Evolutionary conservation across 164 flowering plant genomes (phyloP).

Genomic region (Cinnamomum chago): DNA sequence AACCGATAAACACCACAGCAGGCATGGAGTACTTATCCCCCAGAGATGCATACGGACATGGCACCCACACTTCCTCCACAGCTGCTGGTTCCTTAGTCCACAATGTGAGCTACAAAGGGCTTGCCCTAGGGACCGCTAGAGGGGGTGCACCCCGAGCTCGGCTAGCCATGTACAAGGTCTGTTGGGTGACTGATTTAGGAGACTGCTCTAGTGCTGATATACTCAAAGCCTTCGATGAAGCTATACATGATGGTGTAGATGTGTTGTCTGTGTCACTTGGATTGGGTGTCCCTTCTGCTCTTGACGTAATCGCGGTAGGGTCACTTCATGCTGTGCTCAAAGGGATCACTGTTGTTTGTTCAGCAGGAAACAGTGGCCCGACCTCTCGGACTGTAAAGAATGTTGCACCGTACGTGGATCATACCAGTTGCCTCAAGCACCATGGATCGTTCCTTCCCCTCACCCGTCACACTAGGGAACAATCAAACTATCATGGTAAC

Average conservation of each 20-base stretch:
- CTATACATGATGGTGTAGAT: constrained; percentile 14
- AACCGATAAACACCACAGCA: neutral
- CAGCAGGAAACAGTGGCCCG: constrained; percentile 10
- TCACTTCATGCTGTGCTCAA: constrained; percentile 7
- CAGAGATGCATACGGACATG: neutral
- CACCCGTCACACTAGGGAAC: neutral
- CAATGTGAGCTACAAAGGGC: constrained; percentile 5
- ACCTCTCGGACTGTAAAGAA: neutral
- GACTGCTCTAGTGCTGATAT: constrained; percentile 5
- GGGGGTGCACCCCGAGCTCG: constrained; percentile 12
- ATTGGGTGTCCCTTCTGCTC: constrained; percentile 18
- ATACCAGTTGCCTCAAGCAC: neutral
- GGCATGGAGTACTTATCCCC: constrained; percentile 3
- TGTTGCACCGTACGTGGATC: neutral
- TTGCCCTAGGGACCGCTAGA: constrained; percentile 6
- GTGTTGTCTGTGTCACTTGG: constrained; percentile 43
- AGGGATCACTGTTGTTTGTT: neutral
- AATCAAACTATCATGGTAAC: constrained; percentile 29
- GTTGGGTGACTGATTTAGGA: neutral
- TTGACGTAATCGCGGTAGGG: neutral
- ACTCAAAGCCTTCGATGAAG: constrained; percentile 10
- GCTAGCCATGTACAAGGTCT: constrained; percentile 11
- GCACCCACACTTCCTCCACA: constrained; percentile 10
- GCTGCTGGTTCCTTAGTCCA: constrained; percentile 5
- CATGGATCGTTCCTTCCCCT: constrained; percentile 8